Conservation (phyloP, 192 early-diverging fungal genomes). For the Thoreauomyces humboldtii region DNA sequence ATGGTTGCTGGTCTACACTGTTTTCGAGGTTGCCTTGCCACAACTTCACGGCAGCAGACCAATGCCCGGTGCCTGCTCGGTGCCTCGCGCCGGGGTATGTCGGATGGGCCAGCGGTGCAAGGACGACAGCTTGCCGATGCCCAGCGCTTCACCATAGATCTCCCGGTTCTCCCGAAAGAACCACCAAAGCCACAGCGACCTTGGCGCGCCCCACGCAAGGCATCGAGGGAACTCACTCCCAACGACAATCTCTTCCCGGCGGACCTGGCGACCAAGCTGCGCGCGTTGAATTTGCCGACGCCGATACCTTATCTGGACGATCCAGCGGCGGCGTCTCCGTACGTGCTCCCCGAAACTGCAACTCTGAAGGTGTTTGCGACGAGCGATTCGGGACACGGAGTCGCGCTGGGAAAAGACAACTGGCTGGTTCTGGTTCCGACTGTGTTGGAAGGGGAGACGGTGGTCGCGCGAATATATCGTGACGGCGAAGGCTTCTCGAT, state of each 20-base stretch:
- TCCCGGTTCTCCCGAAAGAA: no score
- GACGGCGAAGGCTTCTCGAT: conserved; percentile 20
- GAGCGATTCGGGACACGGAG: conserved; percentile 14
- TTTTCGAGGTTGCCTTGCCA: no score
- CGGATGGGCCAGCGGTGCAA: no score
- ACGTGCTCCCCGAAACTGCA: conserved; percentile 8
- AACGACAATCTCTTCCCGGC: conserved; percentile 1
- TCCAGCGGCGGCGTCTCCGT: not conserved
- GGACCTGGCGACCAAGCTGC: not conserved
- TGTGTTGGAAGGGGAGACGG: conserved; percentile 23
- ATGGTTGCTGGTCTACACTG: no score
- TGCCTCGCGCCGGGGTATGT: no score
- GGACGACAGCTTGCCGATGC: no score
- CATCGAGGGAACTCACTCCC: not conserved
- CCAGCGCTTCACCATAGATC: no score
- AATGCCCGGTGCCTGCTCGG: no score
- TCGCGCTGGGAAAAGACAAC: conserved; percentile 19
- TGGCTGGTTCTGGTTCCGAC: conserved; percentile 28
- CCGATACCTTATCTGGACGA: conserved; percentile 8
- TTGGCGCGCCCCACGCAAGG: not conserved
- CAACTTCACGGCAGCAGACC: no score
- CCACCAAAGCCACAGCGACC: not conserved
- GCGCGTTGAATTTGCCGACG: not conserved
- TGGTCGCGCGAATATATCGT: conserved; percentile 2
- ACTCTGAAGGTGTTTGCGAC: conserved; percentile 12